These are phyloP conservation scores for Neurospora sp. DNA, from an alignment of 495 filamentous ascomycete species.

Conservation along the genomic window DNA sequence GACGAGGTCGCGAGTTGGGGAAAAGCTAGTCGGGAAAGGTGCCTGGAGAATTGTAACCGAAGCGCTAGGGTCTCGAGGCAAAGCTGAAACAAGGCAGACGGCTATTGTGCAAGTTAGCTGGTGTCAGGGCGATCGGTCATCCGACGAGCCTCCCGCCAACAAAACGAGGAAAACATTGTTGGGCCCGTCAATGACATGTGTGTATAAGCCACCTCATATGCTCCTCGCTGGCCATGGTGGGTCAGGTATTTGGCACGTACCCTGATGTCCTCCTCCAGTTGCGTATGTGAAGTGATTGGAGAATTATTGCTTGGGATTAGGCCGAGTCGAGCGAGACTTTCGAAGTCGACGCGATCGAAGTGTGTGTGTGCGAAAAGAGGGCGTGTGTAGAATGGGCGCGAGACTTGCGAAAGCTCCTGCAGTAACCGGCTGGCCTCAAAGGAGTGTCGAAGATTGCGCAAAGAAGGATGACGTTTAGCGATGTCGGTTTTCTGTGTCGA, in stretches of 20 bases:
- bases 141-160: background rate
- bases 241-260: background rate
- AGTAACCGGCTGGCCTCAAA: constrained; percentile 90
- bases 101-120: constrained; percentile 21
- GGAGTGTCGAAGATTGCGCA: constrained; percentile 45
- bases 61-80: constrained; percentile 6
- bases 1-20: constrained; percentile 8
- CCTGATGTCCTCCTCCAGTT: background rate
- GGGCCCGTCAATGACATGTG: background rate
- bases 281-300: background rate
- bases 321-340: constrained; percentile 21
- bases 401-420: constrained; percentile 58
- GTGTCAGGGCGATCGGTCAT: constrained; percentile 14
- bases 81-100: constrained; percentile 26
- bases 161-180: background rate
- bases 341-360: constrained; percentile 26
- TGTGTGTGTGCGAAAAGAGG: constrained; percentile 23
- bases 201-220: background rate
- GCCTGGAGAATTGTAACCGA: constrained; percentile 6
- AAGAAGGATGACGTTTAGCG: constrained; percentile 18
- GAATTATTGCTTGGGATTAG: constrained; percentile 8
- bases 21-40: background rate
- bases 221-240: background rate
- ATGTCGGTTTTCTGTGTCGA: constrained; percentile 16
- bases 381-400: constrained; percentile 6